Conservation (phyloP, 1,284 basidiomycete species). For the Cutaneotrichosporon mucoides region DNA sequence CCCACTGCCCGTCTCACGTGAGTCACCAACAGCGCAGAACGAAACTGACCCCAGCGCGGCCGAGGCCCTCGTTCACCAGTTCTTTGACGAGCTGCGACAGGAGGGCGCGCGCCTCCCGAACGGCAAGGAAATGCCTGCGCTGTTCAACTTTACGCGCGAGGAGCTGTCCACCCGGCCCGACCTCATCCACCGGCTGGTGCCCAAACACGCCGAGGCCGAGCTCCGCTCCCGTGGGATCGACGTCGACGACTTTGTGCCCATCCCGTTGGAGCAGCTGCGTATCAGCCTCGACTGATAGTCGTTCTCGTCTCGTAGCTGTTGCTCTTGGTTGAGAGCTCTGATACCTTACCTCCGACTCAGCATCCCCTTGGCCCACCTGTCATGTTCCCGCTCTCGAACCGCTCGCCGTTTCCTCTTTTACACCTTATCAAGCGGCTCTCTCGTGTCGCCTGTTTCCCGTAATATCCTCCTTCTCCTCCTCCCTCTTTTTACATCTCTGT, state of each 20-base stretch:
- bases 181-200: slow-evolving; percentile 84
- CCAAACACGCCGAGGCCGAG: slow-evolving; percentile 81
- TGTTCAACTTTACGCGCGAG: slow-evolving; percentile 96
- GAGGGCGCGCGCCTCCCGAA: slow-evolving; percentile 93
- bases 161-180: slow-evolving; percentile 96
- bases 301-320: background rate
- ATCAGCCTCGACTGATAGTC: slow-evolving; percentile 68
- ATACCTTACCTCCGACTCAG: slow-evolving; percentile 13
- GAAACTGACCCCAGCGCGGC: slow-evolving; percentile 56
- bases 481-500: slow-evolving; percentile 3
- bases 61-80: slow-evolving; percentile 90
- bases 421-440: slow-evolving; percentile 1
- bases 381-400: slow-evolving; percentile 12
- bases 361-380: slow-evolving; percentile 18
- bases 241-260: slow-evolving; percentile 86
- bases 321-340: background rate
- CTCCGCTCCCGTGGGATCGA: slow-evolving; percentile 80
- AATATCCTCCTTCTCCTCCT: slow-evolving; percentile 7
- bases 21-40: slow-evolving; percentile 10
- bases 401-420: slow-evolving; percentile 8
- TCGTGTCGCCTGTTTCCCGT: slow-evolving; percentile 9
- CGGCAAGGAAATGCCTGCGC: slow-evolving; percentile 86
- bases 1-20: slow-evolving; percentile 76
- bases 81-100: slow-evolving; percentile 92
- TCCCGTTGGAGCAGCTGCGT: slow-evolving; percentile 87